Evolutionary conservation across 2,329 filamentous ascomycete genomes (phyloP), one percentile per base, ranked within the genome.

Genomic region (Alternaria sp.): DNA sequence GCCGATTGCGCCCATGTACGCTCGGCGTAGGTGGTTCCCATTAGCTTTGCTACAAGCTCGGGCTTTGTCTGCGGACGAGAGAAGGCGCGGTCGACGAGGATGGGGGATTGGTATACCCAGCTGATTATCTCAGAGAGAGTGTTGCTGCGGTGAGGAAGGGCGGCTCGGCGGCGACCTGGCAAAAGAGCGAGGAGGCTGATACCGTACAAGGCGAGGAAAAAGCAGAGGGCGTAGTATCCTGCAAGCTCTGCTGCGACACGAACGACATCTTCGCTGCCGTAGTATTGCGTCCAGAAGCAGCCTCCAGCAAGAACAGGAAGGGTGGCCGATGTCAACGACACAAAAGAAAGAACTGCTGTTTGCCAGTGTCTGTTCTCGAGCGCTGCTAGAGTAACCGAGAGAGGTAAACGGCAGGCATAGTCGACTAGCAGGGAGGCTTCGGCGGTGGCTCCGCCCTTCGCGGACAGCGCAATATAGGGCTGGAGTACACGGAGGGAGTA

Each of bases 41-140:
- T 88, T 3, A 97, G 81, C 42, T 91, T 83, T 0, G 86, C 88
- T 22, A 89, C 84, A 20, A 97, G 84, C 65, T 93, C 90, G 0
- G 82, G 82, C 65, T 89, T 89, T n/a, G 84, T 88, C 28, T 84
- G 82, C 3, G 90, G 87, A 38, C 88, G 86, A 51, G 88, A 85
- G 74, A 97, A 94, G 0, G 90, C 86, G 9, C 88, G 84, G 71
- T 97, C 93, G 5, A 86, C 83, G 2, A 92, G 81, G 18, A 96
- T 81, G 24, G 90, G 89, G 43, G 89, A 89, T 67, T 89, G 89
- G 60, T 91, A 88, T 42, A 94, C 83, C 75, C 94, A 94, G 72
- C 88, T 90, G 67, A 96, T 85, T 22, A 94, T 83, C 74, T 94
- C 92, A 1, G 91, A 91, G 18, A 96, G 83, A 47, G 86, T 92